phyloP scores from a whole-genome alignment of 192 early-diverging fungal species.

The Coemansia sp. region DNA sequence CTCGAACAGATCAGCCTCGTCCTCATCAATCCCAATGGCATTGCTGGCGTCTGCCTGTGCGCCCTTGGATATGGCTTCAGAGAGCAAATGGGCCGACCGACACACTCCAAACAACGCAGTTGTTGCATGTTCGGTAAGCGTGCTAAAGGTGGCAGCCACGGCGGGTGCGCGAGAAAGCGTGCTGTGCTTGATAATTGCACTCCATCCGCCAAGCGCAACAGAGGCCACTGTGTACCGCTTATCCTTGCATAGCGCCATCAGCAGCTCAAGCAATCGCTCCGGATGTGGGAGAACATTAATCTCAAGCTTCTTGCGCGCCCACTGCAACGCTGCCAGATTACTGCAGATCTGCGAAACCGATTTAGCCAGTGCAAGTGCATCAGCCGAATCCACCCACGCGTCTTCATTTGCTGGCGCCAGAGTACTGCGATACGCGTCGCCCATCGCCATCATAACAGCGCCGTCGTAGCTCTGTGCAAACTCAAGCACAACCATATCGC shows the following conservation, averaged over 20 bases:
- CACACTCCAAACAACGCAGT: constrained; percentile 31
- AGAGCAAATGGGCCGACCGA: constrained; percentile 22
- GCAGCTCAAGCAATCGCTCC: constrained; percentile 25
- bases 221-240: constrained; percentile 28
- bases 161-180: constrained; percentile 19
- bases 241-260: constrained; percentile 31
- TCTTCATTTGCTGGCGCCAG: constrained; percentile 5
- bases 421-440: constrained; percentile 22
- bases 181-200: constrained; percentile 25
- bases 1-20: constrained; percentile 39
- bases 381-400: constrained; percentile 28
- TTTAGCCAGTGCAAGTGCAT: constrained; percentile 25
- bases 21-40: constrained; percentile 10
- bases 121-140: constrained; percentile 36
- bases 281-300: constrained; percentile 9
- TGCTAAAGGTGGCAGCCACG: constrained; percentile 20
- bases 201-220: constrained; percentile 33
- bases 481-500: constrained; percentile 32
- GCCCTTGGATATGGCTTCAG: not conserved
- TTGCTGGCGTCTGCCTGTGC: not conserved
- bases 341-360: constrained; percentile 12
- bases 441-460: constrained; percentile 10
- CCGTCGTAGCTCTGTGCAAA: constrained; percentile 25
- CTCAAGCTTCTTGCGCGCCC: constrained; percentile 42
- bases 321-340: constrained; percentile 35